Evolutionary conservation across 179 eudicot species (phyloP).

Genomic region (Vitellaria paradoxa): DNA sequence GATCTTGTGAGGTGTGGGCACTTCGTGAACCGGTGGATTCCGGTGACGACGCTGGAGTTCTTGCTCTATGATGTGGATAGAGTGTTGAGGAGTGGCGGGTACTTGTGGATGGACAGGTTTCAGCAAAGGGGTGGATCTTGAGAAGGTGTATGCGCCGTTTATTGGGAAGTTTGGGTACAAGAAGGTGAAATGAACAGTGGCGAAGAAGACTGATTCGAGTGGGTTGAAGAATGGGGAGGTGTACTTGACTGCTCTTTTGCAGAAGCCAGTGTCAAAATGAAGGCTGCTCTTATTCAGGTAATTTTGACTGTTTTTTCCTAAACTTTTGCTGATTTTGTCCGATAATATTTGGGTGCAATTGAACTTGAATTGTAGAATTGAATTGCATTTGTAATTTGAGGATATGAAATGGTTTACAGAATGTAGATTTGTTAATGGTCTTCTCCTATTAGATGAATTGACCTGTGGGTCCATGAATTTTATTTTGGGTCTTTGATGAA

Average conservation of each 20-base stretch:
- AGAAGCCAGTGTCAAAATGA: slow-evolving; percentile 60
- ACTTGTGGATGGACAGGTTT: slow-evolving; percentile 79
- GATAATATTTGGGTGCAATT: neutral
- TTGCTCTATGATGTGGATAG: slow-evolving; percentile 81
- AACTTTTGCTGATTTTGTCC: neutral
- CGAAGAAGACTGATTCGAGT: slow-evolving; percentile 63
- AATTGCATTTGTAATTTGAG: too few species aligned
- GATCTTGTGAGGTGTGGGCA: slow-evolving; percentile 79
- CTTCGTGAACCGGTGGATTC: slow-evolving; percentile 89
- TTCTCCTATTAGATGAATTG: too few species aligned
- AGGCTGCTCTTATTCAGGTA: slow-evolving; percentile 21
- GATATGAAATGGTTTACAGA: neutral
- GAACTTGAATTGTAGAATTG: neutral
- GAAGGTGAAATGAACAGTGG: slow-evolving; percentile 89
- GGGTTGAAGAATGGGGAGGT: slow-evolving; percentile 79
- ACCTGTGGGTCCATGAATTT: too few species aligned
- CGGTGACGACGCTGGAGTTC: slow-evolving; percentile 60
- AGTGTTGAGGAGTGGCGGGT: slow-evolving; percentile 85
- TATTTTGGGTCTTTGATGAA: too few species aligned
- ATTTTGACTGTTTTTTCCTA: neutral
- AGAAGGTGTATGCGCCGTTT: slow-evolving; percentile 71
- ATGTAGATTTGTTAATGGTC: too few species aligned
- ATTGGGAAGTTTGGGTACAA: slow-evolving; percentile 71
- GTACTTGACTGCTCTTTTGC: slow-evolving; percentile 84
- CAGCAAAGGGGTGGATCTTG: slow-evolving; percentile 69